Evolutionary conservation across 2,329 filamentous ascomycete species (phyloP).

Genomic region (Coniella vitis): DNA sequence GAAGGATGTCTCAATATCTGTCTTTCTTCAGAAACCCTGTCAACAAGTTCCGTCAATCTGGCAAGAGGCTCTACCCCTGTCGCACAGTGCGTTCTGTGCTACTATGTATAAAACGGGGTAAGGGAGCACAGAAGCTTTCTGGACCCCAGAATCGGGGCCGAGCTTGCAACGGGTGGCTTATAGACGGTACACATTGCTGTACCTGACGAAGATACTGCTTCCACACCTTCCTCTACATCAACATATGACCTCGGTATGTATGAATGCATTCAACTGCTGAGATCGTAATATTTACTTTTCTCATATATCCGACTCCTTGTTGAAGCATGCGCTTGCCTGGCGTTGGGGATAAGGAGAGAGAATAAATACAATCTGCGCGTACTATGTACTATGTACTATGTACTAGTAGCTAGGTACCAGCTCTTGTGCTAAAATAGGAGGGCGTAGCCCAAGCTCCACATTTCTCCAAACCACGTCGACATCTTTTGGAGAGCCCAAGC

Average conservation of each 20-base stretch:
- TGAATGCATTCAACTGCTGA: no score
- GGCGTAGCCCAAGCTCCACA: conserved; percentile 8
- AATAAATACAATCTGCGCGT: no score
- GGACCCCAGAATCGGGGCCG: background rate
- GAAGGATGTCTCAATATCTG: background rate
- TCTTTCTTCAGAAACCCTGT: background rate
- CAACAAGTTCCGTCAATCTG: background rate
- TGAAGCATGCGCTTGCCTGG: no score
- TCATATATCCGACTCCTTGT: no score
- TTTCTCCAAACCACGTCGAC: conserved; percentile 9
- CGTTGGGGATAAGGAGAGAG: no score
- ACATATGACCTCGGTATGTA: no score
- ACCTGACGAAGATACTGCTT: background rate
- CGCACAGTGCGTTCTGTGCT: no score
- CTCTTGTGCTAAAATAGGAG: conserved; percentile 1
- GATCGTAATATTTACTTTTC: no score
- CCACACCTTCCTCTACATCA: no score
- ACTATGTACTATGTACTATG: background rate
- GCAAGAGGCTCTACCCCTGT: conserved; percentile 1
- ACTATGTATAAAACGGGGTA: no score
- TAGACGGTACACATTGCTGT: background rate
- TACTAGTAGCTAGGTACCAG: background rate
- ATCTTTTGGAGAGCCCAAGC: background rate
- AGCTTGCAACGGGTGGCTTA: background rate
- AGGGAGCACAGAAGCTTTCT: background rate